Conservation (phyloP, 2,329 filamentous ascomycete genomes). For the Coniochaeta sp. region DNA sequence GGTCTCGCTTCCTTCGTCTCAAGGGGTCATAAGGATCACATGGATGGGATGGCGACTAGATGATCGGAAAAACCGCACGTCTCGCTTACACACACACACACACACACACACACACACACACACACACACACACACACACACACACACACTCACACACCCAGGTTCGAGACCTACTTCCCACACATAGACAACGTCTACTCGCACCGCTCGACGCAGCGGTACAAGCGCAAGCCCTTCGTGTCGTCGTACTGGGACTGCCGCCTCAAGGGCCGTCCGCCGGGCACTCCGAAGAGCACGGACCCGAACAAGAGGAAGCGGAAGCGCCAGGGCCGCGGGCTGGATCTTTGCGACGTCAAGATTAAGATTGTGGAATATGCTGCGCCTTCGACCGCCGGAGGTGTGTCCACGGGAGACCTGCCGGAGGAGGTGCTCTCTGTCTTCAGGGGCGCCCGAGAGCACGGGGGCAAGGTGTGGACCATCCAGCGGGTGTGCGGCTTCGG, state of each 20-base stretch:
- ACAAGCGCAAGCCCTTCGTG: slow-evolving; percentile 76
- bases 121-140: too few species aligned
- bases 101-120: too few species aligned
- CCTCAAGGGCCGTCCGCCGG: slow-evolving; percentile 70
- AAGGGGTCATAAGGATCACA: too few species aligned
- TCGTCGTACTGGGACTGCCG: slow-evolving; percentile 83
- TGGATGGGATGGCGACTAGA: not conserved
- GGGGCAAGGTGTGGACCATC: slow-evolving; percentile 61
- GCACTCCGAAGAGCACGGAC: slow-evolving; percentile 72
- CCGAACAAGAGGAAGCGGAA: slow-evolving; percentile 79
- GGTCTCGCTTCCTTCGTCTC: not conserved
- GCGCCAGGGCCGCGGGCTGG: slow-evolving; percentile 63
- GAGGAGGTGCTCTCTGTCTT: slow-evolving; percentile 5
- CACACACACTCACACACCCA: slow-evolving; percentile 29
- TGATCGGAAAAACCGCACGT: not conserved
- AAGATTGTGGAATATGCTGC: slow-evolving; percentile 68
- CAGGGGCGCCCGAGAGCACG: slow-evolving; percentile 7
- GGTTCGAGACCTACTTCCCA: slow-evolving; percentile 74
- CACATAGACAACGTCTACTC: slow-evolving; percentile 83
- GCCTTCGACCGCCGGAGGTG: slow-evolving; percentile 18
- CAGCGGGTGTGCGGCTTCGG: slow-evolving; percentile 73
- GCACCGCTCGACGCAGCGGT: slow-evolving; percentile 71
- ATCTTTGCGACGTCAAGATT: slow-evolving; percentile 82
- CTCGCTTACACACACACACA: too few species aligned
- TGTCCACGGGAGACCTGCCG: slow-evolving; percentile 3